Evolutionary conservation across 352 stramenopile genomes (phyloP), one percentile per base, ranked within the genome.

Genomic region (Globisporangium paroecandrum): DNA sequence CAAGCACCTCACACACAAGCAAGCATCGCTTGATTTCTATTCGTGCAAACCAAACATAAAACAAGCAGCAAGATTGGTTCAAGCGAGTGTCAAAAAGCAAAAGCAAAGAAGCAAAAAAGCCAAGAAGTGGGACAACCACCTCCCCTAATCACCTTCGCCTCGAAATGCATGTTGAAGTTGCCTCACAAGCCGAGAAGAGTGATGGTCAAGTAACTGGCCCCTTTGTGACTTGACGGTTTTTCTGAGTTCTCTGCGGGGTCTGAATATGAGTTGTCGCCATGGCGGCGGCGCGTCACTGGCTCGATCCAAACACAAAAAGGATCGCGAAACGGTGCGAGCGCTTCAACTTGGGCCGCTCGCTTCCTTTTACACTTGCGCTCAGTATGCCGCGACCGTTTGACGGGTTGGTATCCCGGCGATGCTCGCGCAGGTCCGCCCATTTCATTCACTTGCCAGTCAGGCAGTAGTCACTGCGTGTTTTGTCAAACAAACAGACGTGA

Each of bases 141-240:
- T 49, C 15, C 41, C 41, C 41, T 49, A 49, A n/a, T 49, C 41
- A 3, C 15, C 13, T 13, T 49, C 41, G 41, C 41, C 18, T 22
- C 41, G 38, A 54, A 41, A 62, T 56, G 62, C 62, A 67, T 61
- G 62, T 67, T 67, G 62, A 67, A 67, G 62, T 59, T 64, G 38
- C 8, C 58, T 36, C 25, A 51, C 58, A 1, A 38, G 7, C 20
- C 4, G 18, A 5, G 38, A 29, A n/a, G 58, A 64, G 38, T 64
- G 58, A 55, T 64, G 38, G 58, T 64, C 3, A 15, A 4, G 41
- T 43, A n/a, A n/a, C 41, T 49, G 41, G 38, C 12, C 38, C 38
- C 38, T 46, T 13, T 46, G 38, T 46, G 38, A 46, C 38, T 46
- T 47, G 41, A 47, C 41, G 13, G 41, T 47, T 47, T 47, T n/a